Evolutionary conservation across 306 rosid species (phyloP).

Genomic region (Abrus precatorius): DNA sequence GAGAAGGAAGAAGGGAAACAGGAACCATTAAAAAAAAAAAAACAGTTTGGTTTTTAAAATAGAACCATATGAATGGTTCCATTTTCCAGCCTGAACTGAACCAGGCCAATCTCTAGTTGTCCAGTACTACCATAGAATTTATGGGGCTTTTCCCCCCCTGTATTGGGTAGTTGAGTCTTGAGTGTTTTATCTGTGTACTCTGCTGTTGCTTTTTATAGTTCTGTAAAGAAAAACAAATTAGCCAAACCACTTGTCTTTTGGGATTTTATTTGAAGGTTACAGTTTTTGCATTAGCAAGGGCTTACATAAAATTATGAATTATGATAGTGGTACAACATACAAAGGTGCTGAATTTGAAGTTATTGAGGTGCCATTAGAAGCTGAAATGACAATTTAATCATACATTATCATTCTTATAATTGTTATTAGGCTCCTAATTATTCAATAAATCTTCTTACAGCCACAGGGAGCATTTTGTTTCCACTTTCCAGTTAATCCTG

Average conservation of each 20-base stretch:
- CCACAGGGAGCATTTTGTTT: not conserved
- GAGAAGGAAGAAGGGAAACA: no score
- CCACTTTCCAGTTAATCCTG: not conserved
- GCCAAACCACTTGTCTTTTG: not conserved
- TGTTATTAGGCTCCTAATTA: slow-evolving; percentile 25
- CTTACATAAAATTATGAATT: not conserved
- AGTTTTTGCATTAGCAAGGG: not conserved
- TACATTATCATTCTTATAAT: not conserved
- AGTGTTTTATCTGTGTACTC: not conserved
- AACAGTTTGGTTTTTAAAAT: not conserved
- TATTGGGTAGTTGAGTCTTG: not conserved
- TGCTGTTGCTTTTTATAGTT: not conserved
- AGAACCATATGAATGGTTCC: not conserved
- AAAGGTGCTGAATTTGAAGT: not conserved
- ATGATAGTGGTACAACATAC: not conserved
- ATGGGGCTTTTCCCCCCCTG: not conserved
- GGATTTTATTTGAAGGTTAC: not conserved
- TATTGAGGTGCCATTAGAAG: not conserved
- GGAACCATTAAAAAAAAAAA: not conserved
- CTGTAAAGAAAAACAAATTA: not conserved
- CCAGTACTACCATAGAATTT: not conserved
- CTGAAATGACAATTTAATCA: not conserved
- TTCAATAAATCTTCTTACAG: not conserved
- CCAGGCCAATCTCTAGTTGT: not conserved
- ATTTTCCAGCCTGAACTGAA: no score